These are phyloP conservation scores for Odontarrhena argentea DNA, from an alignment of 345 rosid genomes.

Conservation along the genomic window DNA sequence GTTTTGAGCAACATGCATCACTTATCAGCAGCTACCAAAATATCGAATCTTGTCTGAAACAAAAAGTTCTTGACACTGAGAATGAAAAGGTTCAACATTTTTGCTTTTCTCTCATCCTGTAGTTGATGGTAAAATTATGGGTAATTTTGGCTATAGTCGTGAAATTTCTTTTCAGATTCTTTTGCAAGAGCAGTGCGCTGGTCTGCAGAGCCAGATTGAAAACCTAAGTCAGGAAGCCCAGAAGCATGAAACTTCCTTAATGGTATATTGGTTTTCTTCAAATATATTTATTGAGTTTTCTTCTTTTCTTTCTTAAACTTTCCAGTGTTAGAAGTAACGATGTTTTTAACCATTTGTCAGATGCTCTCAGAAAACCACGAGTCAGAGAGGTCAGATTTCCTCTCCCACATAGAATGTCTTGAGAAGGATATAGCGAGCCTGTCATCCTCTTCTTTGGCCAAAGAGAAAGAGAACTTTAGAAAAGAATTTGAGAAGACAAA, in stretches of 20 bases:
- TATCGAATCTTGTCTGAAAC: constrained; percentile 42
- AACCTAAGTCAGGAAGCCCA: constrained; percentile 49
- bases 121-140: constrained; percentile 14
- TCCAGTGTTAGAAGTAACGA: constrained; percentile 6
- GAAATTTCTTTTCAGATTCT: constrained; percentile 51
- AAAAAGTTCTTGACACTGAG: constrained; percentile 57
- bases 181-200: constrained; percentile 48
- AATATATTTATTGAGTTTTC: not conserved
- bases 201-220: constrained; percentile 57
- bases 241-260: constrained; percentile 52
- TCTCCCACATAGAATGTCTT: constrained; percentile 63
- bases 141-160: not conserved
- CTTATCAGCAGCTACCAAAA: constrained; percentile 47
- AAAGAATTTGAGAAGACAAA: constrained; percentile 86
- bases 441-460: constrained; percentile 66
- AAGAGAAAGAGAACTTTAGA: constrained; percentile 76
- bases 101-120: constrained; percentile 8
- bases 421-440: constrained; percentile 67
- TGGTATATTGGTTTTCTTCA: constrained; percentile 41
- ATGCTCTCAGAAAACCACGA: constrained; percentile 58
- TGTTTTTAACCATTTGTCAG: constrained; percentile 45
- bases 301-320: constrained; percentile 16
- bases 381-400: constrained; percentile 53
- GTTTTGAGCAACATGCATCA: constrained; percentile 51
- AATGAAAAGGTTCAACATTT: constrained; percentile 60